Evolutionary conservation across 2,329 filamentous ascomycete species (phyloP).

Genomic region (Knufia petricola): DNA sequence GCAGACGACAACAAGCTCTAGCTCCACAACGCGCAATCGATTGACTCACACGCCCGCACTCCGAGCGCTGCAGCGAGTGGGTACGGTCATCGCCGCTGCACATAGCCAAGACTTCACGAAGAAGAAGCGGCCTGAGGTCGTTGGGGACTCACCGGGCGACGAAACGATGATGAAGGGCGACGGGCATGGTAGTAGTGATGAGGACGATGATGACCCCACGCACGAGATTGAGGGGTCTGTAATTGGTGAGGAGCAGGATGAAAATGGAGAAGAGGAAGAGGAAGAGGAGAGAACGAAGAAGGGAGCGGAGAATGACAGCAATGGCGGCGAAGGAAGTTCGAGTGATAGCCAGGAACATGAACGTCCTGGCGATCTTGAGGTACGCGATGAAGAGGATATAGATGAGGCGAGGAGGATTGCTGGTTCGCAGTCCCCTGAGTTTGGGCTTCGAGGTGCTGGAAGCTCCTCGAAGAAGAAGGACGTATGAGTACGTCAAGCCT

Average conservation of each 20-base stretch:
- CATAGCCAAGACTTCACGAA: conserved; percentile 91
- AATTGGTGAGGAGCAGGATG: background rate
- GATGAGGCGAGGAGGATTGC: background rate
- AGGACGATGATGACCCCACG: conserved; percentile 21
- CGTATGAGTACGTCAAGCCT: background rate
- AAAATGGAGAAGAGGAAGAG: background rate
- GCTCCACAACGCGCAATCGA: conserved; percentile 16
- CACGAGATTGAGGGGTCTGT: background rate
- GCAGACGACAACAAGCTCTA: conserved; percentile 6
- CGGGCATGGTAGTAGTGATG: conserved; percentile 27
- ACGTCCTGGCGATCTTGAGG: background rate
- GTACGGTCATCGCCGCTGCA: conserved; percentile 66
- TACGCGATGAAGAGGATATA: background rate
- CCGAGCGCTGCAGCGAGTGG: conserved; percentile 39
- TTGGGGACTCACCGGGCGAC: conserved; percentile 26
- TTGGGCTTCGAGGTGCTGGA: background rate
- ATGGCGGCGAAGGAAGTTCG: conserved; percentile 3
- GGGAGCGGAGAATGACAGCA: background rate
- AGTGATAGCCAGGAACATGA: background rate
- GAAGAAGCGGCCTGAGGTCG: conserved; percentile 47
- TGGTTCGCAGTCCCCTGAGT: background rate
- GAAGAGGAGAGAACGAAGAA: background rate
- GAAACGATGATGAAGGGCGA: conserved; percentile 22
- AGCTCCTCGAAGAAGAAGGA: background rate
- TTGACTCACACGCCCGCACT: conserved; percentile 24